Percentiles rank a stretch among this genome's conserved stretches.
Conservation (phyloP, 2,329 filamentous ascomycete genomes). For the Trichoderma sp. region DNA sequence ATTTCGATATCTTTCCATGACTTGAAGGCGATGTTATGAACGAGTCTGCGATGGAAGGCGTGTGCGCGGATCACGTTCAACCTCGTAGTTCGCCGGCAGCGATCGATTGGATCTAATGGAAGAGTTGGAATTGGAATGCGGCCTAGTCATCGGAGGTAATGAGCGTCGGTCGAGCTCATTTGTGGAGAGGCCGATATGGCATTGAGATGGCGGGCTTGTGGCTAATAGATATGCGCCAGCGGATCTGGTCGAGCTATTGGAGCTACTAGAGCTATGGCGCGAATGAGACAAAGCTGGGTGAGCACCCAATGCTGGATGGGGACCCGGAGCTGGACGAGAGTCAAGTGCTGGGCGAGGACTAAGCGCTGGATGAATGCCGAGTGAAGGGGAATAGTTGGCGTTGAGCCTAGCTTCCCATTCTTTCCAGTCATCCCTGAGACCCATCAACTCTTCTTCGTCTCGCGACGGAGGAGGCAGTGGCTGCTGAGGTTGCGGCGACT, state of each 20-base stretch:
- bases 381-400: conserved; percentile 37
- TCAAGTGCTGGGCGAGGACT: conserved; percentile 11
- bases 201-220: neutral
- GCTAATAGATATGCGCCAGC: conserved; percentile 9
- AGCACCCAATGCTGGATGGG: conserved; percentile 31
- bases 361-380: conserved; percentile 37
- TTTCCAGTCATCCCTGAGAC: conserved; percentile 44
- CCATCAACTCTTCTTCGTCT: conserved; percentile 27
- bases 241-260: neutral
- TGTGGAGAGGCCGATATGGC: neutral
- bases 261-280: conserved; percentile 4
- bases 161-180: conserved; percentile 13
- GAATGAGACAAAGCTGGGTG: conserved; percentile 35
- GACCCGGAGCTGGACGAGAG: conserved; percentile 37
- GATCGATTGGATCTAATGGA: conserved; percentile 3
- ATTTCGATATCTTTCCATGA: neutral
- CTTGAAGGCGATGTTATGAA: neutral
- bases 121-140: conserved; percentile 1
- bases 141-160: conserved; percentile 5
- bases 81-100: neutral
- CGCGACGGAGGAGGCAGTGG: conserved; percentile 1
- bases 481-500: neutral
- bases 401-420: conserved; percentile 45
- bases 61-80: conserved; percentile 4
- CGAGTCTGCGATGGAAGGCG: neutral